Percentiles rank a stretch among this genome's conserved stretches.
Evolutionary conservation across 805 yeast genomes (phyloP).

Genomic region (Starmerella tilneyi): DNA sequence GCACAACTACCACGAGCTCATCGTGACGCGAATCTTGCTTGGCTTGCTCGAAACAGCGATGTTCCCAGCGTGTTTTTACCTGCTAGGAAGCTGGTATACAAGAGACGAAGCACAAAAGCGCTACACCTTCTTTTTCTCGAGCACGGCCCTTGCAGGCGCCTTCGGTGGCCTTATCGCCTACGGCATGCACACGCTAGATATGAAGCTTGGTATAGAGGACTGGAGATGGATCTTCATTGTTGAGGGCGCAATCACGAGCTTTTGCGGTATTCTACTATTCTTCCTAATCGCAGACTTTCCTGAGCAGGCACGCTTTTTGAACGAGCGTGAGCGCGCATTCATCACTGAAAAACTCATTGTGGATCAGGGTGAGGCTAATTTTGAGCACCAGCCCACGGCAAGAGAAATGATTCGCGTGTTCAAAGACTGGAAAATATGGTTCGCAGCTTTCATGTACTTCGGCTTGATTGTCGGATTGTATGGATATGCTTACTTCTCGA

Average conservation of each 20-base stretch:
- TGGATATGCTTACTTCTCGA: slow-evolving; percentile 65
- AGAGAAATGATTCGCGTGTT: slow-evolving; percentile 41
- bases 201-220: slow-evolving; percentile 34
- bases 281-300: slow-evolving; percentile 63
- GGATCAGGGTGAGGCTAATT: slow-evolving; percentile 42
- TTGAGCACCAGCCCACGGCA: slow-evolving; percentile 39
- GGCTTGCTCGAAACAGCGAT: slow-evolving; percentile 63
- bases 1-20: slow-evolving; percentile 46
- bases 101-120: slow-evolving; percentile 58
- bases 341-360: slow-evolving; percentile 50
- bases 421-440: slow-evolving; percentile 50
- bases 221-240: slow-evolving; percentile 50
- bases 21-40: slow-evolving; percentile 55
- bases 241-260: slow-evolving; percentile 38
- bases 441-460: slow-evolving; percentile 53
- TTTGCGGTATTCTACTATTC: slow-evolving; percentile 31
- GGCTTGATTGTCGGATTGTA: slow-evolving; percentile 62
- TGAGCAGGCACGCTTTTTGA: slow-evolving; percentile 50
- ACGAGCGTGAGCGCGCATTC: slow-evolving; percentile 43
- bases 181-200: slow-evolving; percentile 47
- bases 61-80: slow-evolving; percentile 65
- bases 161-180: slow-evolving; percentile 67
- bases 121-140: slow-evolving; percentile 57
- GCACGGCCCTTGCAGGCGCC: slow-evolving; percentile 68
- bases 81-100: slow-evolving; percentile 43